phyloP scores from a whole-genome alignment of 192 early-diverging fungal species.

The Irineochytrium annulatum region DNA sequence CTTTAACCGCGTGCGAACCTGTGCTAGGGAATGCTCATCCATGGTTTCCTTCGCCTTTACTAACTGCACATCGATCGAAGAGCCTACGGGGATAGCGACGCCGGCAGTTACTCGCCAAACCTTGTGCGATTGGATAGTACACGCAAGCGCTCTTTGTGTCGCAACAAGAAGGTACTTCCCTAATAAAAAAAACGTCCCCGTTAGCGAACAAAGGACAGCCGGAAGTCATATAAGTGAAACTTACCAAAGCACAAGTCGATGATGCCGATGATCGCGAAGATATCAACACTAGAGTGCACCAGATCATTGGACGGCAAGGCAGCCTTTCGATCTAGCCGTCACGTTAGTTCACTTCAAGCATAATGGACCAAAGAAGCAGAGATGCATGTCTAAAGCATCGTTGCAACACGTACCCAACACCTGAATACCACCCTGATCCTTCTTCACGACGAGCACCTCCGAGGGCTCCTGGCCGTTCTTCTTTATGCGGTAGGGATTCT shows the following conservation, averaged over 20 bases:
- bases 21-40: conserved; percentile 30
- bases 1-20: conserved; percentile 17
- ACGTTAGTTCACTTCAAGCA: not conserved
- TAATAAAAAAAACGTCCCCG: conserved; percentile 2
- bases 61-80: not conserved
- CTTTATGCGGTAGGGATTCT: conserved; percentile 18
- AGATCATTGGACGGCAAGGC: conserved; percentile 10
- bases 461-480: conserved; percentile 19
- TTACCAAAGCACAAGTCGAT: conserved; percentile 34
- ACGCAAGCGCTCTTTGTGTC: conserved; percentile 40
- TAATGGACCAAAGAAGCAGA: not conserved
- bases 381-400: not conserved
- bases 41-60: not conserved
- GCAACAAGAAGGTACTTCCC: conserved; percentile 45
- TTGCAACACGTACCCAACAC: not conserved
- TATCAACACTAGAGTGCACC: conserved; percentile 20
- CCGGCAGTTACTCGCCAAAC: conserved; percentile 46
- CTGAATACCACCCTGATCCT: conserved; percentile 15
- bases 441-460: conserved; percentile 20
- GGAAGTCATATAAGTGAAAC: conserved; percentile 2
- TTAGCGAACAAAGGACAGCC: not conserved
- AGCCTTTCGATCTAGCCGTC: not conserved
- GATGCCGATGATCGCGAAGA: conserved; percentile 43
- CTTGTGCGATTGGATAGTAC: conserved; percentile 51
- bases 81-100: conserved; percentile 31